Percentiles rank a stretch among this genome's conserved stretches.
Conservation (phyloP, 768 basidiomycete species). For the Rhizopogon sp. region DNA sequence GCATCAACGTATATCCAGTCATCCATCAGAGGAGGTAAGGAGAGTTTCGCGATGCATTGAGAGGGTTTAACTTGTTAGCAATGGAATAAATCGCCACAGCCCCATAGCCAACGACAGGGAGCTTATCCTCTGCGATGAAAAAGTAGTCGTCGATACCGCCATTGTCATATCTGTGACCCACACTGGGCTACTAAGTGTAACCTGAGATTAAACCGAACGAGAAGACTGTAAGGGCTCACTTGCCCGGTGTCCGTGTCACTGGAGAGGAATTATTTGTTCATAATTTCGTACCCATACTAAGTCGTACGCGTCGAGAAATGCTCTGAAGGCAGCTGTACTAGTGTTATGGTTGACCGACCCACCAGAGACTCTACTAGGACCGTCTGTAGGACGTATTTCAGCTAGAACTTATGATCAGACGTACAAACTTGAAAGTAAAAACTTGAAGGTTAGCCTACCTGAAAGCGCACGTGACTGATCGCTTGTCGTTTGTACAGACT, state of each 20-base stretch:
- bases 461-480: background rate
- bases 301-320: conserved; percentile 31
- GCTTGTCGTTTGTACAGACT: background rate
- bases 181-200: background rate
- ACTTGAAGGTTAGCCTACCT: no score
- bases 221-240: conserved; percentile 28
- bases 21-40: conserved; percentile 37
- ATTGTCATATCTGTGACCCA: background rate
- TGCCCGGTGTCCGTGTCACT: conserved; percentile 33
- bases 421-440: no score
- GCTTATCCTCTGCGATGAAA: conserved; percentile 40
- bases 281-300: conserved; percentile 27
- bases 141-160: conserved; percentile 51
- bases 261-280: conserved; percentile 13
- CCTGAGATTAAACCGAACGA: background rate
- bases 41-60: conserved; percentile 19
- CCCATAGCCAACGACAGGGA: conserved; percentile 41
- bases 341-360: background rate
- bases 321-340: conserved; percentile 33
- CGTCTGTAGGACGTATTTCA: background rate
- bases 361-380: no score
- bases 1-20: conserved; percentile 25
- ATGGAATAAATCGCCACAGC: conserved; percentile 47
- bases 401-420: background rate
- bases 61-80: conserved; percentile 23